These are phyloP conservation scores for Lachnellula occidentalis DNA, from an alignment of 2,329 filamentous ascomycete species.

Conservation along the genomic window DNA sequence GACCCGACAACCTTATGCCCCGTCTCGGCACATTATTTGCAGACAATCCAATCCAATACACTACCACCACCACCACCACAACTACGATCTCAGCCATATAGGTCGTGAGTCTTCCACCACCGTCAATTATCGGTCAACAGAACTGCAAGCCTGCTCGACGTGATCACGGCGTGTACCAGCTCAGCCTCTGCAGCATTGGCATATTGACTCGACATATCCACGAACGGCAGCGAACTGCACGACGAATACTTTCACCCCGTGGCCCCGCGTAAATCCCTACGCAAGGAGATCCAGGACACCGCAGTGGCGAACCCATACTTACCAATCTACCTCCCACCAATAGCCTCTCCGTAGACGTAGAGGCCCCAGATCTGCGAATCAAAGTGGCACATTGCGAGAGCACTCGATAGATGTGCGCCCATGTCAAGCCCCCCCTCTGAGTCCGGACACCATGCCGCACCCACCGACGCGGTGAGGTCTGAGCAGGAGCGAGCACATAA, in stretches of 20 bases:
- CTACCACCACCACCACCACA: no score
- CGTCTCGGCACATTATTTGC: no score
- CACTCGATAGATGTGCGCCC: slow-evolving; percentile 33
- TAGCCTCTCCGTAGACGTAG: slow-evolving; percentile 16
- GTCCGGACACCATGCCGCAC: slow-evolving; percentile 29
- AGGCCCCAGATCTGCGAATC: slow-evolving; percentile 27
- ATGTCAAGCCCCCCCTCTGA: slow-evolving; percentile 31
- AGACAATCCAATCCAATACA: no score
- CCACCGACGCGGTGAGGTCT: slow-evolving; percentile 26
- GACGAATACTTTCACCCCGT: background rate
- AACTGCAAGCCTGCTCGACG: no score
- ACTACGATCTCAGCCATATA: no score
- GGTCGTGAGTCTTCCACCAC: no score
- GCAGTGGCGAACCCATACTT: background rate
- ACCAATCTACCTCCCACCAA: background rate
- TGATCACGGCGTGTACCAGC: background rate
- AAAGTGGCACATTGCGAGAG: slow-evolving; percentile 26
- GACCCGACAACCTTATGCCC: no score
- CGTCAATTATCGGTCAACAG: no score
- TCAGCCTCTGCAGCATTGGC: background rate
- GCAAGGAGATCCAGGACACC: background rate
- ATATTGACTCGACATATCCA: background rate
- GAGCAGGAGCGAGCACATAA: slow-evolving; percentile 17
- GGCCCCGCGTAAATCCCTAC: background rate
- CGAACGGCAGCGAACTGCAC: background rate